Evolutionary conservation across 805 yeast species (phyloP).

Genomic region (Ascoidea asiatica): DNA sequence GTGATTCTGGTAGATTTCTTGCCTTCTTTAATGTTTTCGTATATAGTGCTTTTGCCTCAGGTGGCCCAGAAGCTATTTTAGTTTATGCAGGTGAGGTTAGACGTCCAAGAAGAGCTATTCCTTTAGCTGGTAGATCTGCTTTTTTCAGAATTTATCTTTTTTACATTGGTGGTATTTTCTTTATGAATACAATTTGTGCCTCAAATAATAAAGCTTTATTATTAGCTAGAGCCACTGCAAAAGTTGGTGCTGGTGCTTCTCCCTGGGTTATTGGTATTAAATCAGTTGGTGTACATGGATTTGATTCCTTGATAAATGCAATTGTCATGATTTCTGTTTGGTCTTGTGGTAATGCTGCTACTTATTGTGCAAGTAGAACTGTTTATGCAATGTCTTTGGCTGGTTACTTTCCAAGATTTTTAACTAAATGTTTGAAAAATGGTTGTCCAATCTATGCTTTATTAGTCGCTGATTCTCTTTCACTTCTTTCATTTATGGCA

Average conservation of each 20-base stretch:
- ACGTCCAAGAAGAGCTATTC: constrained; percentile 47
- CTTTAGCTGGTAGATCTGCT: constrained; percentile 58
- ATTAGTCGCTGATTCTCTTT: constrained; percentile 35
- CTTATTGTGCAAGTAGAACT: constrained; percentile 58
- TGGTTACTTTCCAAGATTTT: constrained; percentile 45
- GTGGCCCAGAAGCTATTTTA: constrained; percentile 55
- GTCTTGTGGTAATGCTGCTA: constrained; percentile 64
- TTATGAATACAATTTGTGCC: constrained; percentile 46
- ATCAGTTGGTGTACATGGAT: constrained; percentile 51
- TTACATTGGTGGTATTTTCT: constrained; percentile 32
- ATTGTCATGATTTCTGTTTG: constrained; percentile 55
- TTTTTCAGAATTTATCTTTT: constrained; percentile 52
- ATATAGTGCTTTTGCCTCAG: constrained; percentile 54
- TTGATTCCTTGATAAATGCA: constrained; percentile 60
- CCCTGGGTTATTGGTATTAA: constrained; percentile 65
- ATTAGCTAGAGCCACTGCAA: constrained; percentile 42
- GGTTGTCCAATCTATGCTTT: constrained; percentile 75
- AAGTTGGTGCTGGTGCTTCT: constrained; percentile 69
- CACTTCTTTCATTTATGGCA: constrained; percentile 44
- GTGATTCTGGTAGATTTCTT: constrained; percentile 30
- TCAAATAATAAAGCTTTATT: constrained; percentile 31
- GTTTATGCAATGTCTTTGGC: constrained; percentile 54
- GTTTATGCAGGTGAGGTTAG: constrained; percentile 61
- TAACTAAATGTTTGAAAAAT: constrained; percentile 57
- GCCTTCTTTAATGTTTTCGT: constrained; percentile 41